Evolutionary conservation across 768 basidiomycete genomes (phyloP).

Genomic region (Kwoniella sp.): DNA sequence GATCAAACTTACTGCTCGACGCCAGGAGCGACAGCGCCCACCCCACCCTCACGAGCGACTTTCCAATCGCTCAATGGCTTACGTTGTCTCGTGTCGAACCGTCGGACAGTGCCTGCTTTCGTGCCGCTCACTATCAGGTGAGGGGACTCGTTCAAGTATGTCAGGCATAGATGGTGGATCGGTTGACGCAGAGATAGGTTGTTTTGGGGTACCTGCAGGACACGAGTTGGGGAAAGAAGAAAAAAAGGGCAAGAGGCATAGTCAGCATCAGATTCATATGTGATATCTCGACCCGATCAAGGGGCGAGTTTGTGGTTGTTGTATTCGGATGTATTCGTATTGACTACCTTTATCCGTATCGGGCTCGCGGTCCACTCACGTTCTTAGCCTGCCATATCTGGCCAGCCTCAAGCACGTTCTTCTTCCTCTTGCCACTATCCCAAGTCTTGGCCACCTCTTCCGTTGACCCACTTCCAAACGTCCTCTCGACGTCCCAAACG

Average conservation of each 20-base stretch:
- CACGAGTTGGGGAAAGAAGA: background rate
- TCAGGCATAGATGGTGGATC: constrained; percentile 49
- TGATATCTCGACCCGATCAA: background rate
- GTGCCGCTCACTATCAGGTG: constrained; percentile 50
- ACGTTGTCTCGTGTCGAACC: constrained; percentile 54
- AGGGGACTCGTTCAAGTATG: constrained; percentile 31
- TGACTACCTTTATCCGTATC: background rate
- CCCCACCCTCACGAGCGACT: constrained; percentile 52
- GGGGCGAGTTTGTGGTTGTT: background rate
- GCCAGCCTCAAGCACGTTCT: constrained; percentile 41
- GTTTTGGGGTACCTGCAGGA: constrained; percentile 48
- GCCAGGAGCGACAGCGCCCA: constrained; percentile 41
- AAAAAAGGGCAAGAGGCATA: background rate
- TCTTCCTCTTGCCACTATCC: constrained; percentile 47
- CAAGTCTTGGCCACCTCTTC: constrained; percentile 18
- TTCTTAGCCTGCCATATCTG: constrained; percentile 56
- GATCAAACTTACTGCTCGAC: constrained; percentile 51
- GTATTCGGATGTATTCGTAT: too few species aligned
- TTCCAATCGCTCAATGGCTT: constrained; percentile 52
- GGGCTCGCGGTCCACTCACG: constrained; percentile 48
- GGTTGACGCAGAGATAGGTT: constrained; percentile 46
- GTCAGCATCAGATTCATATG: background rate
- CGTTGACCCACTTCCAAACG: constrained; percentile 34
- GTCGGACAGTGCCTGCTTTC: constrained; percentile 47
- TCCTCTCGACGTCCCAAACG: constrained; percentile 51